These are phyloP conservation scores for Fomitiporia mediterranea DNA, from an alignment of 1,284 basidiomycete species.

Conservation along the genomic window DNA sequence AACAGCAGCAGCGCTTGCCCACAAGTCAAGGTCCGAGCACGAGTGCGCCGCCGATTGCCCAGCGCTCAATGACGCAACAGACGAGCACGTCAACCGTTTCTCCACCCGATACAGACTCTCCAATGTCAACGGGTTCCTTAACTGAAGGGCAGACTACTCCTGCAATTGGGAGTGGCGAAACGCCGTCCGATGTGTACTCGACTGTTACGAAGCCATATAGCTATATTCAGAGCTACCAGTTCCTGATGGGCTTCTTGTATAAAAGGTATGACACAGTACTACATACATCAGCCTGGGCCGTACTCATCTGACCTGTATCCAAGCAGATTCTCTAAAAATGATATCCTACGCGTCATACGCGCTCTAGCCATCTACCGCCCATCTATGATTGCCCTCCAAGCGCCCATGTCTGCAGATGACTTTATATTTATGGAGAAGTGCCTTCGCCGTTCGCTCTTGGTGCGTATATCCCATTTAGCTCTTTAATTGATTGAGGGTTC, in stretches of 20 bases:
- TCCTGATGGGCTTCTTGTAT: slow-evolving; percentile 88
- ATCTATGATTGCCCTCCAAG: slow-evolving; percentile 93
- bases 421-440: slow-evolving; percentile 95
- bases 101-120: slow-evolving; percentile 17
- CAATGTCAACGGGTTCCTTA: slow-evolving; percentile 7
- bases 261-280: slow-evolving; percentile 60
- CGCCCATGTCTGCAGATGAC: slow-evolving; percentile 89
- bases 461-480: slow-evolving; percentile 35
- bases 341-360: slow-evolving; percentile 90
- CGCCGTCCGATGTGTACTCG: slow-evolving; percentile 56
- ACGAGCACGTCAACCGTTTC: slow-evolving; percentile 16
- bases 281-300: no score
- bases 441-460: slow-evolving; percentile 89
- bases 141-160: slow-evolving; percentile 20
- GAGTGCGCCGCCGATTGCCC: background rate
- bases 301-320: no score
- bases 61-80: slow-evolving; percentile 1
- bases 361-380: slow-evolving; percentile 94
- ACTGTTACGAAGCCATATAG: slow-evolving; percentile 80
- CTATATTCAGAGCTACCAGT: slow-evolving; percentile 92
- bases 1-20: slow-evolving; percentile 9
- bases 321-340: slow-evolving; percentile 88
- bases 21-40: slow-evolving; percentile 1
- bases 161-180: slow-evolving; percentile 21
- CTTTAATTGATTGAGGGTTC: no score